These are phyloP conservation scores for Mycena leptocephala DNA, from an alignment of 768 basidiomycete species.

Conservation along the genomic window DNA sequence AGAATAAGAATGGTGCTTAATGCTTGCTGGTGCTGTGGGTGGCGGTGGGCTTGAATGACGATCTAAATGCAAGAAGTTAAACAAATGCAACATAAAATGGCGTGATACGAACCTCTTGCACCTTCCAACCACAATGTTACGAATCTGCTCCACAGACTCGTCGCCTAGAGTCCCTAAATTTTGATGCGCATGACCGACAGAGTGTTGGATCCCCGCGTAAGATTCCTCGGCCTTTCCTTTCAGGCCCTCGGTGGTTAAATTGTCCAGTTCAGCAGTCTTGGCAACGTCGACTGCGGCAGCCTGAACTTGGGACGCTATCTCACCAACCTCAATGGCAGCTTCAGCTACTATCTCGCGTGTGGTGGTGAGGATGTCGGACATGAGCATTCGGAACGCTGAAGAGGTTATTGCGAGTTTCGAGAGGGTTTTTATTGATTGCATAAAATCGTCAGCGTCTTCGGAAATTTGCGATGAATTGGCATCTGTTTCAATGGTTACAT, in stretches of 20 bases:
- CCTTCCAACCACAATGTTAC: slow-evolving; percentile 45
- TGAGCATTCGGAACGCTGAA: slow-evolving; percentile 52
- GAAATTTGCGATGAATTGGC: slow-evolving; percentile 38
- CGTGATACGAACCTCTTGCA: slow-evolving; percentile 48
- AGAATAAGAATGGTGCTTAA: slow-evolving; percentile 50
- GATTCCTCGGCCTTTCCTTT: slow-evolving; percentile 39
- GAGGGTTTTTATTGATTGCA: slow-evolving; percentile 48
- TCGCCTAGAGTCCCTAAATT: slow-evolving; percentile 36
- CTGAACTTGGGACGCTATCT: slow-evolving; percentile 49
- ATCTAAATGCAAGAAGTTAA: slow-evolving; percentile 32
- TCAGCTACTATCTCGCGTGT: slow-evolving; percentile 50
- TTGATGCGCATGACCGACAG: slow-evolving; percentile 22
- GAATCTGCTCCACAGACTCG: slow-evolving; percentile 40
- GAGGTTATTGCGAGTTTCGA: slow-evolving; percentile 50
- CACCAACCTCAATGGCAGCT: slow-evolving; percentile 49
- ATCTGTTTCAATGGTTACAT: neutral
- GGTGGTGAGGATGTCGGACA: slow-evolving; percentile 51
- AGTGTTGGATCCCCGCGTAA: slow-evolving; percentile 16
- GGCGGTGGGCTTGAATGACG: slow-evolving; percentile 48
- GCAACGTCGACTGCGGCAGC: slow-evolving; percentile 52
- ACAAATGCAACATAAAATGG: neutral
- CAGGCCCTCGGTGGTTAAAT: slow-evolving; percentile 38
- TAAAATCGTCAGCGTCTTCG: slow-evolving; percentile 46
- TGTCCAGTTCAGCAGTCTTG: slow-evolving; percentile 34
- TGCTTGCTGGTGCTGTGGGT: slow-evolving; percentile 50